Evolutionary conservation across 83 land plant genomes (phyloP).

Genomic region (Isoetes engelmannii): DNA sequence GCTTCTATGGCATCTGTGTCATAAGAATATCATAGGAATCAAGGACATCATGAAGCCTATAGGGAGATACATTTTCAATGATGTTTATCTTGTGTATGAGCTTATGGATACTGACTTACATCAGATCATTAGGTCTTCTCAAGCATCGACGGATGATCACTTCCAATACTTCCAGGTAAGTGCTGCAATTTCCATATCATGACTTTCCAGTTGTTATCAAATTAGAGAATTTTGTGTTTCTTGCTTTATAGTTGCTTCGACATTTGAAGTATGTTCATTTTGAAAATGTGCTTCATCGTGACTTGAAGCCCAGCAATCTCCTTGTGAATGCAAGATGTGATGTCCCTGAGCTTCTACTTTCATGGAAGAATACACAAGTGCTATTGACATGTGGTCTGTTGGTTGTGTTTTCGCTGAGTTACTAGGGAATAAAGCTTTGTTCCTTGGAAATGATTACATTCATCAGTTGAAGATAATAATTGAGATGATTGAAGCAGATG

Average conservation of each 20-base stretch:
- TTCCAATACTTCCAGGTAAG: not conserved
- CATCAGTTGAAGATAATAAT: conserved; percentile 14
- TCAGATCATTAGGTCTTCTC: conserved; percentile 4
- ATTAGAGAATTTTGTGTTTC: too few relatives aligned
- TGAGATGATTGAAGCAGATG: not conserved
- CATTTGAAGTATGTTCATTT: conserved; percentile 8
- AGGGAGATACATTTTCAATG: not conserved
- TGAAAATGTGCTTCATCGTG: conserved; percentile 16
- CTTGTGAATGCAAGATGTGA: conserved; percentile 12
- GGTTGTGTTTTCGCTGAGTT: conserved; percentile 11
- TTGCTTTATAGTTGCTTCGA: too few relatives aligned
- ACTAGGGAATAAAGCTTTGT: conserved; percentile 1
- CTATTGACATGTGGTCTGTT: conserved; percentile 15
- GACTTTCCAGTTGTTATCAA: too few relatives aligned
- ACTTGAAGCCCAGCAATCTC: conserved; percentile 16
- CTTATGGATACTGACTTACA: conserved; percentile 1
- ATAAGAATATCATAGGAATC: conserved; percentile 21
- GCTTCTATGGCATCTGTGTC: conserved; percentile 18
- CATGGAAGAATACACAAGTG: conserved; percentile 2
- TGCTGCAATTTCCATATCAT: too few relatives aligned
- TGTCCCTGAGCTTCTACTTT: conserved; percentile 12
- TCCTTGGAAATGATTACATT: conserved; percentile 6
- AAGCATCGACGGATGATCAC: not conserved
- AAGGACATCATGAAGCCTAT: conserved; percentile 23
- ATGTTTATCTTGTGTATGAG: conserved; percentile 5